Percentiles rank a stretch among this genome's conserved stretches.
These are phyloP conservation scores for Hericium erinaceus DNA, from an alignment of 768 basidiomycete species.

Conservation along the genomic window DNA sequence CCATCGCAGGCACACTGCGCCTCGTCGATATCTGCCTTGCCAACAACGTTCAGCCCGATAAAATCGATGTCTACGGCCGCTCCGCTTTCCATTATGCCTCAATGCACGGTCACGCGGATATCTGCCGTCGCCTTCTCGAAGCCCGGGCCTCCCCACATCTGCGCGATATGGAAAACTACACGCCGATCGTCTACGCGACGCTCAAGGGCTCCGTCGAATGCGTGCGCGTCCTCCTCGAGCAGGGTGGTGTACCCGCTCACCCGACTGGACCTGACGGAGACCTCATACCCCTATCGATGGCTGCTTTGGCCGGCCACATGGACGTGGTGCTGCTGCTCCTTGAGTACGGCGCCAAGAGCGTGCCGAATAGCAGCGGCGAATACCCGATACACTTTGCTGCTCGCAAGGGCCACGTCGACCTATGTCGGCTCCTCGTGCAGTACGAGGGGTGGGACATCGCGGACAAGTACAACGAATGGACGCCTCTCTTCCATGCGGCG, in stretches of 20 bases:
- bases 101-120: constrained; percentile 76
- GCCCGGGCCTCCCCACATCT: constrained; percentile 56
- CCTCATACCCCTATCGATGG: constrained; percentile 80
- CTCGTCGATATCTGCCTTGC: constrained; percentile 77
- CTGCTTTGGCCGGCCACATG: constrained; percentile 82
- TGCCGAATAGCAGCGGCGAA: constrained; percentile 91
- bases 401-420: constrained; percentile 79
- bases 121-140: constrained; percentile 71
- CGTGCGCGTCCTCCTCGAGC: constrained; percentile 71
- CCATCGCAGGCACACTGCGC: constrained; percentile 70
- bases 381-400: constrained; percentile 96
- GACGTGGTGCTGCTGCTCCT: constrained; percentile 75
- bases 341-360: constrained; percentile 62
- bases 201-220: constrained; percentile 76
- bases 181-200: constrained; percentile 89
- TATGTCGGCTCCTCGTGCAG: constrained; percentile 67
- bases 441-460: constrained; percentile 76
- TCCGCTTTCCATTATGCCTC: constrained; percentile 93
- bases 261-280: constrained; percentile 51
- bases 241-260: constrained; percentile 57
- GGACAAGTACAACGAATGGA: constrained; percentile 99
- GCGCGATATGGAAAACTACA: constrained; percentile 90
- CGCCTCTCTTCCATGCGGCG: constrained; percentile 91
- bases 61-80: constrained; percentile 84
- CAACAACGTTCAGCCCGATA: constrained; percentile 60